These are phyloP conservation scores for Alternaria ethzedia DNA, from an alignment of 2,329 filamentous ascomycete species.

Conservation along the genomic window DNA sequence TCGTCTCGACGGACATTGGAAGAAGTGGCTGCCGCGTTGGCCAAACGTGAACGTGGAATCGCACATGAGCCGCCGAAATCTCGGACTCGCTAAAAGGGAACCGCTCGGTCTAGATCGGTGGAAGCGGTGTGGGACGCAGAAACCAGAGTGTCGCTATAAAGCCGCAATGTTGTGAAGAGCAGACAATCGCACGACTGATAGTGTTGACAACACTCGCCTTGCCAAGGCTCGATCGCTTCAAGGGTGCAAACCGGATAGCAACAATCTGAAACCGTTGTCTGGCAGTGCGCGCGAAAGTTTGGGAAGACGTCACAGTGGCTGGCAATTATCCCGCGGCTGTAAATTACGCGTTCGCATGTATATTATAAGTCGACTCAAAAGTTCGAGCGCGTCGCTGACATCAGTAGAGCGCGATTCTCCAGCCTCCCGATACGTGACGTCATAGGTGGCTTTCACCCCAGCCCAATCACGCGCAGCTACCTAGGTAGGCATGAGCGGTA, in stretches of 20 bases:
- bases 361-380: background rate
- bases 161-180: slow-evolving; percentile 4
- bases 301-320: background rate
- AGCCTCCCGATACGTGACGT: slow-evolving; percentile 30
- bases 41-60: slow-evolving; percentile 44
- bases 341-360: background rate
- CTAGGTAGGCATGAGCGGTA: slow-evolving; percentile 30
- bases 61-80: slow-evolving; percentile 30
- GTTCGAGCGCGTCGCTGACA: background rate
- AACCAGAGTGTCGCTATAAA: slow-evolving; percentile 1
- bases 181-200: slow-evolving; percentile 6
- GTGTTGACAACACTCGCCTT: slow-evolving; percentile 14
- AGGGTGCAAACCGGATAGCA: slow-evolving; percentile 41
- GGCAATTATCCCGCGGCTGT: background rate
- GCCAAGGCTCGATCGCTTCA: slow-evolving; percentile 39
- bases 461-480: slow-evolving; percentile 33
- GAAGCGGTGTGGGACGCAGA: slow-evolving; percentile 3
- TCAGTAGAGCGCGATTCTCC: background rate
- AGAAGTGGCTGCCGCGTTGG: slow-evolving; percentile 44
- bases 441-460: slow-evolving; percentile 33
- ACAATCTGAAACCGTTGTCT: background rate
- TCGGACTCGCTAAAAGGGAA: slow-evolving; percentile 10
- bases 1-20: slow-evolving; percentile 37
- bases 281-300: background rate
- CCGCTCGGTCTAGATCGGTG: background rate